Evolutionary conservation across 345 rosid genomes (phyloP), one percentile per base, ranked within the genome.

Genomic region (Boechera stricta): DNA sequence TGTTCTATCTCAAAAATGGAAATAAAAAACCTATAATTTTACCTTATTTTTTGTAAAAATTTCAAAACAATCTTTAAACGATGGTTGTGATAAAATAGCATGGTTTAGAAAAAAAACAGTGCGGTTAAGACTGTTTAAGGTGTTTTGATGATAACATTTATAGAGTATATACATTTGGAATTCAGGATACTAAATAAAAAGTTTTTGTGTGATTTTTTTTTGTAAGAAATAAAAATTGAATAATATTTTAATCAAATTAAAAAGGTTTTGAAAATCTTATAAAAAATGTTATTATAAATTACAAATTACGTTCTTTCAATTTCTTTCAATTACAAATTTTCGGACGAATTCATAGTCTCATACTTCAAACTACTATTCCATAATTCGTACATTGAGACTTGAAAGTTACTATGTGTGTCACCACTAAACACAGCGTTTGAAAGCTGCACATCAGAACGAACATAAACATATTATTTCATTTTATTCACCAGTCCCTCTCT

Each of bases 41-140:
- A 29, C 21, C 1, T 3, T 55, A 11, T 64, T 70, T 60, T 69
- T 69, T 53, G 70, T 51, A 41, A 51, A 41, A 41, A 61, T 31
- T 68, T 61, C 12, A 1, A 35, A 9, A 29, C 28, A 31, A 21
- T 21, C 24, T 21, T 21, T 21, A 21, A 21, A 21, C 24, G 39
- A 29, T 49, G 53, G 52, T 45, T 44, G 13, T 41, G 44, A 10
- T 41, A 41, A 41, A 41, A 28, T 21, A 15, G 48, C 21, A 7
- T 29, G 35, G 56, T 33, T 71, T 45, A 18, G 7, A 10, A 21
- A 44, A 28, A 28, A 29, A 26, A 10, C 45, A 15, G 26, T 53
- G 15, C n/a, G 47, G 59, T n/a, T 38, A 28, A 62, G 42, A 62
- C 52, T 38, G 59, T 21, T 63, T 39, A 64, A 28, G 6, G 4